Percentiles rank a stretch among this genome's conserved stretches.
phyloP scores from a whole-genome alignment of 495 filamentous ascomycete species.

The Aspergillus sparsus region DNA sequence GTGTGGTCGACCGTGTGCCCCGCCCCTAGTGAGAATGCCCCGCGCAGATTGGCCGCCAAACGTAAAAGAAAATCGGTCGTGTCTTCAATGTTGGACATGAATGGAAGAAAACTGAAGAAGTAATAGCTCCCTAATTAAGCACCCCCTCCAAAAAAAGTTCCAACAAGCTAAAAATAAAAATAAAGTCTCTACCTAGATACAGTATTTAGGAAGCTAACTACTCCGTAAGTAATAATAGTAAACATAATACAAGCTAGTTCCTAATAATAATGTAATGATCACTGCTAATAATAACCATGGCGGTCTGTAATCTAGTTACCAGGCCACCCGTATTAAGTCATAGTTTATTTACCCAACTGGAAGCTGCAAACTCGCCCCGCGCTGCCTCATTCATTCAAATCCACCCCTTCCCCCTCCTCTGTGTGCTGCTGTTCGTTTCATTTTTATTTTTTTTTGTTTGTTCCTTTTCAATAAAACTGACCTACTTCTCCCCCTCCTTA shows the following conservation, averaged over 20 bases:
- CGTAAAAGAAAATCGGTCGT: conserved; percentile 5
- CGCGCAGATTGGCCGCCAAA: conserved; percentile 20
- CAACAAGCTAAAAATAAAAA: conserved; percentile 19
- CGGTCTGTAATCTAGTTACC: conserved; percentile 11
- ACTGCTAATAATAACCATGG: conserved; percentile 7
- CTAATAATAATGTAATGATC: not conserved
- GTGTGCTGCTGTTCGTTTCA: not conserved
- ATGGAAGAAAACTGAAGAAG: conserved; percentile 1
- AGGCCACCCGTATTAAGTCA: conserved; percentile 6
- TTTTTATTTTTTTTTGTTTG: no score
- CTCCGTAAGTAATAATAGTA: not conserved
- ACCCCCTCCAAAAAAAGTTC: not conserved
- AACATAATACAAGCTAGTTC: not conserved
- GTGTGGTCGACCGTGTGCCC: conserved; percentile 10
- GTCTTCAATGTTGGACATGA: not conserved
- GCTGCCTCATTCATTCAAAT: conserved; percentile 2
- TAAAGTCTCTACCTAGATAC: not conserved
- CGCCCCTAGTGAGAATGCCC: conserved; percentile 12
- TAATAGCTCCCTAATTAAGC: conserved; percentile 10
- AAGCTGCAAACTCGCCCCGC: conserved; percentile 20
- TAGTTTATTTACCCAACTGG: conserved; percentile 3
- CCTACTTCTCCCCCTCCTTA: conserved; percentile 3
- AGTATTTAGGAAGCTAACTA: not conserved
- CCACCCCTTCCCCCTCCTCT: conserved; percentile 2
- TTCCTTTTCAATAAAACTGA: no score